Conservation (phyloP, 2,329 filamentous ascomycete genomes). For the Xylariaceae sp. region DNA sequence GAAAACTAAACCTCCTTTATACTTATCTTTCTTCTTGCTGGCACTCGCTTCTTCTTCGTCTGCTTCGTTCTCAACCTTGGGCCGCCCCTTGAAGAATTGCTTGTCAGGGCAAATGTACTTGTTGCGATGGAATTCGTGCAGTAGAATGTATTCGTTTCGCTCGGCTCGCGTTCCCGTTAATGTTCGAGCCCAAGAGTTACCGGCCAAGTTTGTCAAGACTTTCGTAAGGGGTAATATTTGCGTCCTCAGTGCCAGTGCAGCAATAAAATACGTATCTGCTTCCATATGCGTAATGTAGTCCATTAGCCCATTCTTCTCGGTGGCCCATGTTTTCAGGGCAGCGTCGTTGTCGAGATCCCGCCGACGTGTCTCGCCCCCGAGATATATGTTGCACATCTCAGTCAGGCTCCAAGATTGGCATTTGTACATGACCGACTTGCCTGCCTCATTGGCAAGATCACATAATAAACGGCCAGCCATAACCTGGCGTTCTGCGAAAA, state of each 20-base stretch:
- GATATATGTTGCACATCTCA: constrained; percentile 92
- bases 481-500: constrained; percentile 88
- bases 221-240: constrained; percentile 94
- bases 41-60: constrained; percentile 63
- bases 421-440: constrained; percentile 94
- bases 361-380: constrained; percentile 65
- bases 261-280: constrained; percentile 92
- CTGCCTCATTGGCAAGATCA: constrained; percentile 91
- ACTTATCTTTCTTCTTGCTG: constrained; percentile 97
- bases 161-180: constrained; percentile 93
- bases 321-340: constrained; percentile 81
- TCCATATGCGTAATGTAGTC: constrained; percentile 93
- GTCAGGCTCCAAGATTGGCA: constrained; percentile 98
- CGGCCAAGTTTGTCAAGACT: constrained; percentile 90
- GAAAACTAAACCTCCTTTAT: constrained; percentile 96
- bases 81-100: constrained; percentile 69
- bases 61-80: constrained; percentile 65
- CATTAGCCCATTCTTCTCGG: constrained; percentile 76
- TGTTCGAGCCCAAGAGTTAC: constrained; percentile 96
- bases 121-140: constrained; percentile 93
- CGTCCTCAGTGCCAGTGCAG: constrained; percentile 78
- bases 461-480: constrained; percentile 86
- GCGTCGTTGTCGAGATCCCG: constrained; percentile 84
- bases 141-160: constrained; percentile 97
- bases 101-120: constrained; percentile 99